Base-by-base conservation (phyloP, 2,329 filamentous ascomycete species). In the Emericellopsis atlantica region DNA sequence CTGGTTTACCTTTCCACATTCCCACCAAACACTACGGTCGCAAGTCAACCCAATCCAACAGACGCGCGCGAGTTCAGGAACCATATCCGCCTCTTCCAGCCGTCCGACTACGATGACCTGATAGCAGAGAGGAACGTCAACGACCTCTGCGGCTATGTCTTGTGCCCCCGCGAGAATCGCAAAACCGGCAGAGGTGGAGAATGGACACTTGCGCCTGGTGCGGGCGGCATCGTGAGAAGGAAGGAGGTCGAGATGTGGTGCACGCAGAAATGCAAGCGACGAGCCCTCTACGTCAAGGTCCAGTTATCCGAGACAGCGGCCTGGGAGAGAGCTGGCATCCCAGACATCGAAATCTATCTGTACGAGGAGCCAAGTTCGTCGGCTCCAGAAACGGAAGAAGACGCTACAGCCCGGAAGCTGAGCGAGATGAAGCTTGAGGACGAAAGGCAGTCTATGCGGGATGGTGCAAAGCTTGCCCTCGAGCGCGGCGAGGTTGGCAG, bases 101-200 rank as follows among this genome's bases (percentile, higher is more conserved):
- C 89, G 1, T 72, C 74, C 40, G 90, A 98, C 65, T 94, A 93
- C 65, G 87, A 95, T 54, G 83, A 85, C 48, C 67, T 96, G 39
- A 79, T 95, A 45, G 74, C 83, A 48, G 92, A 98, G 66, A 84
- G 92, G 52, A 93, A 94, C 57, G 82, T 86, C 48, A 81, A 85
- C 50, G 76, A 73, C 35, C 70, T 76, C 16, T 98, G 92, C 62
- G 92, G 88, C 2, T 96, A 95, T 57, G 69, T 75, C 0, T 70
- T 96, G 23, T 98, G 92, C 58, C 63, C 76, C 1, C 71, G 70
- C 14, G 69, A 76, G n/a, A 79, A 78, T 32, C 67, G 71, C 26
- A 67, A 69, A 26, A 67, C 74, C 40, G 63, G 69, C 14, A 63
- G 67, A 10, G 72, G 70, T 2, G 79, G 77, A 14, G 75, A 77